Evolutionary conservation across 768 basidiomycete genomes (phyloP), one percentile per base, ranked within the genome.

Genomic region (Cyclocybe cylindracea): DNA sequence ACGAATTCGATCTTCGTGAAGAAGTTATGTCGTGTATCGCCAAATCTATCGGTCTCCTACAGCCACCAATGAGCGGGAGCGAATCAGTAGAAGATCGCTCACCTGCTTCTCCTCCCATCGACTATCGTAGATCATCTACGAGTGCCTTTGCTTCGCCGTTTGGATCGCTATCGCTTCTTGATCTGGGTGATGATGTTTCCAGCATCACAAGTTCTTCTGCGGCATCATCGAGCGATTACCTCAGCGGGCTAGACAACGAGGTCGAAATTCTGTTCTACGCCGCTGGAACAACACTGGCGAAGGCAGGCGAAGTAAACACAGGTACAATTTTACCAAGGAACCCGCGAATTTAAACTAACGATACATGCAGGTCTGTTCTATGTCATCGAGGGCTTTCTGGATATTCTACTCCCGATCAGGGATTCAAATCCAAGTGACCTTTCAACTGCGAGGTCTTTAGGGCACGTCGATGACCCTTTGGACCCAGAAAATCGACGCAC

Each of bases 11-110:
- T 66, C 81, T 98, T n/a, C 83, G 92, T 34, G 92, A 94, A 59
- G 94, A 92, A 59, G 95, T 99, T 32, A 94, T 98, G 93, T 89
- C 90, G 1, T 96, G 93, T 67, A 95, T 99, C 54, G 94, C 96
- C 1, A 95, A 96, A 67, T 96, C 94, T 2, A 98, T 99, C 51
- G 97, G 97, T 3, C 78, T 99, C 10, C 73, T 92, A 18, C 95
- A 97, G 57, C 91, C 94, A 3, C 86, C 93, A 2, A 69, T 90
- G 14, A 89, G 86, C 49, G 84, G 80, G 38, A 76, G 72, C 41
- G 85, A 84, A 35, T 89, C 87, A 2, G 69, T 79, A 2, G 85
- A 87, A 55, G 78, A 80, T 2, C 24, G 24, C 24, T 89, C 88
- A 0, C 89, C 90, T 38, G 77, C 77, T 7, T 73, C 86, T 43